Base-by-base conservation (phyloP, 2,329 filamentous ascomycete genomes). In the Beauveria asiatica region DNA sequence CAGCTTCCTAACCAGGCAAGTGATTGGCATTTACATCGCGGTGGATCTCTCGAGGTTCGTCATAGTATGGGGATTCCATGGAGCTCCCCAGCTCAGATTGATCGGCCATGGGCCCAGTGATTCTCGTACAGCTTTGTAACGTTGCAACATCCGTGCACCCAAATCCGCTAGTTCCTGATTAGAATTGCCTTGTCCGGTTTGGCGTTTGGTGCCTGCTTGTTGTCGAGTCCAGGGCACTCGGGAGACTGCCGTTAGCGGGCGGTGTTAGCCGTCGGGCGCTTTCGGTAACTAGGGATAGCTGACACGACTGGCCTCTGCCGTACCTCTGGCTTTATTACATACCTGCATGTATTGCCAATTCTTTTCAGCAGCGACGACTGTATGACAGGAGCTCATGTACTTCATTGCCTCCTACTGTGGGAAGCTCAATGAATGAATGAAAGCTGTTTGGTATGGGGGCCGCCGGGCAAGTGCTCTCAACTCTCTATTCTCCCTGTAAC, bases 121-220 rank as follows among this genome's bases (percentile, higher is more conserved):
- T 41, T 30, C 17, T 25, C 41, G 41, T 46, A 53, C 16, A 25
- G 27, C 9, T 42, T 58, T 58, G 60, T 54, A 61, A 61, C 60
- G 60, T 61, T 61, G 60, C 60, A 61, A 5, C 16, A 16, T 42
- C 33, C 19, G 37, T 42, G 54, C 41, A 54, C 33, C 33, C 27
- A 3, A 17, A 21, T 7, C 46, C 37, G 46, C 33, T 51, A 41
- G 33, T 21, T 21, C 30, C 33, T 23, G 17, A 27, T 19, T 19
- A 17, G 33, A 41, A 10, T 57, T 10, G 44, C 30, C n/a, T 56
- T 41, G 16, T 5, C 23, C 45, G n/a, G 3, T 50, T 33, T 21
- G 23, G 11, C 37, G 21, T 44, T 37, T 39, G 9, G 11, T 41
- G 27, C 21, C 19, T 42, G 25, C 53, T 33, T 11, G 33, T 37